Conservation (phyloP, 257 asterid species). For the Salvia rosmarinus region DNA sequence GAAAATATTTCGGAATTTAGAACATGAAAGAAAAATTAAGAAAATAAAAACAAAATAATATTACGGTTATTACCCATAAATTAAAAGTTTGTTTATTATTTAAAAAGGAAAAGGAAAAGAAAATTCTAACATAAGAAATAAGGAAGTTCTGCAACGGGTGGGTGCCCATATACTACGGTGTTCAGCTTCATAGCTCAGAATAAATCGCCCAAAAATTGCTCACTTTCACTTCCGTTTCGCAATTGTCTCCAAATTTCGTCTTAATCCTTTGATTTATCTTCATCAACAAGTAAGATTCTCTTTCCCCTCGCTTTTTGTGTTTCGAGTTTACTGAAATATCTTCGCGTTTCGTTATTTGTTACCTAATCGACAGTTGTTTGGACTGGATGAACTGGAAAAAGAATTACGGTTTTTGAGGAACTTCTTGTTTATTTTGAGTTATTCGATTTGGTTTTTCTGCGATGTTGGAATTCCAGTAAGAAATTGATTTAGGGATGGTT, state of each 20-base stretch:
- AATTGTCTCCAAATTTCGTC: slow-evolving; percentile 11
- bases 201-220: slow-evolving; percentile 24
- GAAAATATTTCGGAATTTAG: too few species aligned
- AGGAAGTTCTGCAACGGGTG: slow-evolving; percentile 36
- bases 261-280: slow-evolving; percentile 8
- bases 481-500: slow-evolving; percentile 21
- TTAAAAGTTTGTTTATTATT: too few species aligned
- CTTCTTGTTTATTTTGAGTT: slow-evolving; percentile 9
- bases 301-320: not conserved
- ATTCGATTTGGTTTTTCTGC: not conserved
- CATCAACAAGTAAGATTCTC: slow-evolving; percentile 36
- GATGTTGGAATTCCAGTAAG: slow-evolving; percentile 10
- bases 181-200: slow-evolving; percentile 28
- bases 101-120: not conserved
- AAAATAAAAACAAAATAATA: not conserved
- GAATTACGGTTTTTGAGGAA: not conserved
- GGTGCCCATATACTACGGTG: slow-evolving; percentile 40
- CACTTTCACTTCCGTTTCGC: not conserved
- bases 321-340: not conserved
- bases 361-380: not conserved
- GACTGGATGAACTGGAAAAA: not conserved
- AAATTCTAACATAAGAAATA: slow-evolving; percentile 13
- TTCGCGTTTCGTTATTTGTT: not conserved
- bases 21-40: too few species aligned
- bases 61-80: too few species aligned